These are phyloP conservation scores for Fusarium sp. DNA, from an alignment of 2,329 filamentous ascomycete genomes.

Conservation along the genomic window DNA sequence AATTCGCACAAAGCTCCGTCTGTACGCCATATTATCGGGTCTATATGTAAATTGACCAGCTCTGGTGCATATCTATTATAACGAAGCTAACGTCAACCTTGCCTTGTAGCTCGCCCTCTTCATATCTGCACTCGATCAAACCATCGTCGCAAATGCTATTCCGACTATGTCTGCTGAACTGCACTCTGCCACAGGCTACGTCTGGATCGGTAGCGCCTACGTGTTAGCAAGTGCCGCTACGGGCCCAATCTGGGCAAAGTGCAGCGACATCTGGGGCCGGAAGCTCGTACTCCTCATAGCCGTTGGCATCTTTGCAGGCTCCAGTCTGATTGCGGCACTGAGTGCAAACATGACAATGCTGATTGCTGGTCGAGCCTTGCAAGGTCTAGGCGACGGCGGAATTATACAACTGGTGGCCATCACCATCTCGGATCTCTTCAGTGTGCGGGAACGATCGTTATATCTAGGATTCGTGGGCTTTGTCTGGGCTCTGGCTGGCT, in stretches of 20 bases:
- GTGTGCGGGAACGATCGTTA: slow-evolving; percentile 62
- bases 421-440: slow-evolving; percentile 62
- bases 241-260: slow-evolving; percentile 12
- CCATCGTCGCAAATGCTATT: slow-evolving; percentile 6
- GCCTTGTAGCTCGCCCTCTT: background rate
- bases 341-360: background rate
- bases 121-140: background rate
- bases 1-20: no score
- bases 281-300: background rate
- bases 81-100: no score
- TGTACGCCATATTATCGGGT: no score
- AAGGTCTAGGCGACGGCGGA: slow-evolving; percentile 62
- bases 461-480: slow-evolving; percentile 55
- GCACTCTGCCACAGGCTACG: slow-evolving; percentile 9
- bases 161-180: slow-evolving; percentile 17
- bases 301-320: background rate
- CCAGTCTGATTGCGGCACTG: background rate
- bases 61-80: no score
- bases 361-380: slow-evolving; percentile 51
- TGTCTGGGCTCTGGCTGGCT: slow-evolving; percentile 52
- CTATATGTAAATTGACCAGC: no score
- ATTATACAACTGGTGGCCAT: slow-evolving; percentile 54
- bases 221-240: slow-evolving; percentile 17
- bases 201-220: slow-evolving; percentile 27
- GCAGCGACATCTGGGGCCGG: slow-evolving; percentile 14